These are phyloP conservation scores for Claviceps humidiphila DNA, from an alignment of 2,329 filamentous ascomycete species.

Conservation along the genomic window DNA sequence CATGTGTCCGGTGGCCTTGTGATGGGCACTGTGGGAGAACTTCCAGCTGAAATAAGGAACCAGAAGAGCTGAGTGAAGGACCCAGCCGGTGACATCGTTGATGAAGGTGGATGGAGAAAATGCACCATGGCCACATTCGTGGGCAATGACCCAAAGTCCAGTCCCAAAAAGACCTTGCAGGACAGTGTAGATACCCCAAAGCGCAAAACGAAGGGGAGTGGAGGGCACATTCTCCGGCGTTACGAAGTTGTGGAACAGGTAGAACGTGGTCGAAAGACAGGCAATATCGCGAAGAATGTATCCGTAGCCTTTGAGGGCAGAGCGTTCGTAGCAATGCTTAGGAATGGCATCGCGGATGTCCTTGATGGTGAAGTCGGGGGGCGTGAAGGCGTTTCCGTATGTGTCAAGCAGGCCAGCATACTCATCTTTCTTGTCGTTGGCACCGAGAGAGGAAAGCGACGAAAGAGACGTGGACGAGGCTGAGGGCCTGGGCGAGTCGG, in stretches of 20 bases:
- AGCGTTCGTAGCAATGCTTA: slow-evolving; percentile 91
- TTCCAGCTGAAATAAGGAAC: slow-evolving; percentile 99
- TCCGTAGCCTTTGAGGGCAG: slow-evolving; percentile 55
- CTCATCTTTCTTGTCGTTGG: slow-evolving; percentile 22
- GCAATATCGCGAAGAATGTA: slow-evolving; percentile 78
- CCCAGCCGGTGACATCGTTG: slow-evolving; percentile 87
- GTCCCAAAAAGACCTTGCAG: slow-evolving; percentile 88
- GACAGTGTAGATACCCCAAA: slow-evolving; percentile 57
- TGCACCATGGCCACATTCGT: slow-evolving; percentile 94
- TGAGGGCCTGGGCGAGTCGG: slow-evolving; percentile 45
- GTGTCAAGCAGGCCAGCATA: slow-evolving; percentile 71
- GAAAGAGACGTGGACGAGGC: slow-evolving; percentile 86
- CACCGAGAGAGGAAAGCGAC: slow-evolving; percentile 60
- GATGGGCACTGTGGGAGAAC: slow-evolving; percentile 97
- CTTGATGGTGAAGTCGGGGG: slow-evolving; percentile 95
- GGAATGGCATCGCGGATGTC: slow-evolving; percentile 94
- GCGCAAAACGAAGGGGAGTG: slow-evolving; percentile 47
- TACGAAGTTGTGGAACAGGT: slow-evolving; percentile 77
- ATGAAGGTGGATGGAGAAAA: slow-evolving; percentile 86
- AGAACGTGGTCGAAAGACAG: slow-evolving; percentile 64
- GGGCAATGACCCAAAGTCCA: slow-evolving; percentile 89
- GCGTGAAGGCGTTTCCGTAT: slow-evolving; percentile 86
- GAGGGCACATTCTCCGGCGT: slow-evolving; percentile 73
- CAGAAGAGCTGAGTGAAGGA: slow-evolving; percentile 75
- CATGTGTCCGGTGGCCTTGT: slow-evolving; percentile 96